phyloP scores from a whole-genome alignment of 495 filamentous ascomycete genomes.

The Lichenothelia convexa region DNA sequence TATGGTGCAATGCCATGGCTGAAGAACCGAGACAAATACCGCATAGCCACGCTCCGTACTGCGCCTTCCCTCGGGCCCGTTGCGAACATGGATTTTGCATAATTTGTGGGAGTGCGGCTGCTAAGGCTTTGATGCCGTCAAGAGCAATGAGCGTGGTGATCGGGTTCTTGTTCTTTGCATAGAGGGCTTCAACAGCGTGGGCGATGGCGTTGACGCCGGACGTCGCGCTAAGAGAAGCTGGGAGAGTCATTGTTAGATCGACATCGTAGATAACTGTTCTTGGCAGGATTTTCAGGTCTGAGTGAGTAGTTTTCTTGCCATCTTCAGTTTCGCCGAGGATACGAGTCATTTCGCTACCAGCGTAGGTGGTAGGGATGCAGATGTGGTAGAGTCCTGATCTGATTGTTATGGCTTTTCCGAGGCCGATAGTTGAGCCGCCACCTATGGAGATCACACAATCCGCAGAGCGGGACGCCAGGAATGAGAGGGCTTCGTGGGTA shows the following conservation, averaged over 20 bases:
- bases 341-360: conserved; percentile 51
- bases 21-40: conserved; percentile 45
- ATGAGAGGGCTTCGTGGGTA: conserved; percentile 40
- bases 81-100: conserved; percentile 29
- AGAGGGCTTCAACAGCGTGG: conserved; percentile 50
- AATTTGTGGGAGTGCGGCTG: conserved; percentile 35
- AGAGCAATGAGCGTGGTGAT: conserved; percentile 14
- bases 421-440: conserved; percentile 43
- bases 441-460: conserved; percentile 27
- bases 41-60: conserved; percentile 53
- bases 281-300: conserved; percentile 45
- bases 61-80: conserved; percentile 35
- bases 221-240: conserved; percentile 37
- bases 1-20: conserved; percentile 57
- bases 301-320: conserved; percentile 43
- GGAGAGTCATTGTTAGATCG: conserved; percentile 47
- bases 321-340: conserved; percentile 48
- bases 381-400: conserved; percentile 45
- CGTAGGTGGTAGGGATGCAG: conserved; percentile 51
- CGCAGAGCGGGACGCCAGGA: conserved; percentile 27
- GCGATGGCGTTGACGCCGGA: conserved; percentile 56
- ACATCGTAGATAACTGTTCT: conserved; percentile 54
- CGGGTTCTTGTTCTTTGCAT: conserved; percentile 34
- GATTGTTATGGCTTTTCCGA: conserved; percentile 49
- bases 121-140: conserved; percentile 12